Percentiles rank a stretch among this genome's conserved stretches.
These are phyloP conservation scores for Populus nigra DNA, from an alignment of 345 rosid genomes.

Conservation along the genomic window DNA sequence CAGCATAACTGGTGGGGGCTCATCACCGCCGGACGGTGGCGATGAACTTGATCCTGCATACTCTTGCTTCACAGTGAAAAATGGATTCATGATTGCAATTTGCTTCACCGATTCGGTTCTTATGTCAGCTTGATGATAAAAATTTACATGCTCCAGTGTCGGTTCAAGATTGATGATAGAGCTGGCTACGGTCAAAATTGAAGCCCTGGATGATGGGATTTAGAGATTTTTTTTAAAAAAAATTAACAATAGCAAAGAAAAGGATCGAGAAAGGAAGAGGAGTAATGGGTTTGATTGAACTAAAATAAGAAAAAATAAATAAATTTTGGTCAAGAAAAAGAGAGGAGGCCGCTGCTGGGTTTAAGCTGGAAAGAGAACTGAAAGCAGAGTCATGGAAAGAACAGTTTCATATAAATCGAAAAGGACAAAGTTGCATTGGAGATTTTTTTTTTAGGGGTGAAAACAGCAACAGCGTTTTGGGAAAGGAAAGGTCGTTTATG, in stretches of 20 bases:
- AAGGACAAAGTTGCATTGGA: not conserved
- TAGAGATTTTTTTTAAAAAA: not conserved
- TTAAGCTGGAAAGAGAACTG: not conserved
- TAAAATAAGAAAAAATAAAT: not conserved
- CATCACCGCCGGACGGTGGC: slow-evolving; percentile 16
- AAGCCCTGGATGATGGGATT: not conserved
- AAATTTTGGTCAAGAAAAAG: not conserved
- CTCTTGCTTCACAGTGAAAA: slow-evolving; percentile 44
- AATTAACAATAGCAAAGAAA: not conserved
- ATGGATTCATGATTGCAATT: slow-evolving; percentile 42
- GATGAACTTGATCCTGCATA: slow-evolving; percentile 26
- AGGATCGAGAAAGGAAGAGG: not conserved
- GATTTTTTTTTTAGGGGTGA: not conserved
- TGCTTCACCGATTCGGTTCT: not conserved
- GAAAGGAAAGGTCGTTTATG: slow-evolving; percentile 21
- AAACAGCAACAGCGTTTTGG: not conserved
- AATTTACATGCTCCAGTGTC: not conserved
- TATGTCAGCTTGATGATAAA: not conserved
- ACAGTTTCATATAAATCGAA: not conserved
- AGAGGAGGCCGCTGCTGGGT: not conserved
- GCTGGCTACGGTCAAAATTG: not conserved
- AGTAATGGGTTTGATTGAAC: not conserved
- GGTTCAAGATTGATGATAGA: not conserved
- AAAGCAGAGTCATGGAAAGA: not conserved
- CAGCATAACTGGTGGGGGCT: not conserved